Base-by-base conservation (phyloP, 75 land plant genomes). In the Sequoia sempervirens region DNA sequence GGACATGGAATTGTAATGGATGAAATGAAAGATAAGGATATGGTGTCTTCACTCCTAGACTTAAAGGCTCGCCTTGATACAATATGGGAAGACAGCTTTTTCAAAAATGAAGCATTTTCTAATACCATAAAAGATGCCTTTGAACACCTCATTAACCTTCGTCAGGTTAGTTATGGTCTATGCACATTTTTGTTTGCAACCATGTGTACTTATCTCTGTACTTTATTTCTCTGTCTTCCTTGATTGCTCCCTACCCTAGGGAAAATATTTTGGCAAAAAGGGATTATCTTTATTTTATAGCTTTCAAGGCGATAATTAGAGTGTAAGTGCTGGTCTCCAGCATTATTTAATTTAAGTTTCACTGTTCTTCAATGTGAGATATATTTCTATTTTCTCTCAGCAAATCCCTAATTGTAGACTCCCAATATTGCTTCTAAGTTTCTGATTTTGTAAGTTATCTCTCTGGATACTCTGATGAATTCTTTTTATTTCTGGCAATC, bases 21-120 rank as follows among this genome's bases (percentile, higher is more conserved):
- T 88, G 99, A 98, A 84, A 99, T 96, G 85, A 98, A 98, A 83
- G 99, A 98, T 68, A 96, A 95, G 87, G 99, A 98, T 84, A 89
- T 96, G 97, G 99, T 98, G 43, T 83, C 95, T 5, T 90, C 81
- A 68, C 91, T 98, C 20, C 83, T 98, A 54, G 99, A 98, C 34
- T 96, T 96, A 73, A 98, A 98, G 86, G 94, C 97, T 50, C 91
- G 97, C 28, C 96, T 98, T 74, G 99, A 98, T 85, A 87, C 82
- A 80, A 94, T 98, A 86, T 98, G 95, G 99, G 99, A 98, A 81
- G 92, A 92, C 83, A 95, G 97, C 88, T 98, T 98, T 81, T 86
- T 81, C 9, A 92, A 89, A 84, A 96, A 98, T 89, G 99, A 98
- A 84, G 92, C 91, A 20, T 98, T 96, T 85, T 87, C 93, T 70